phyloP scores from a whole-genome alignment of 2,329 filamentous ascomycete species.

The Metarhizium guizhouense region DNA sequence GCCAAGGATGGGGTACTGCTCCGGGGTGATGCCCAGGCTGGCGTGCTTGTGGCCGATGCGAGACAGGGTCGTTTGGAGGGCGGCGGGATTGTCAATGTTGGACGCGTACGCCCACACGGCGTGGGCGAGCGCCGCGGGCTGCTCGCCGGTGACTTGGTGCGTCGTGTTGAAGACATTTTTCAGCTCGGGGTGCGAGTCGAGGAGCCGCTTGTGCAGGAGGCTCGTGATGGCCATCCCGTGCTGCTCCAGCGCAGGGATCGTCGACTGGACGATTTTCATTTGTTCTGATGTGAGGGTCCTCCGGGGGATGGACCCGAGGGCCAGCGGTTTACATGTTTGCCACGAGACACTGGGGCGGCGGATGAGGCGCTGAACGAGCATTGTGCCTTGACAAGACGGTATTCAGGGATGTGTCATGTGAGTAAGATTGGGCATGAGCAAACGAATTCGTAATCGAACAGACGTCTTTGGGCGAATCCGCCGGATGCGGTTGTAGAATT shows the following conservation, averaged over 20 bases:
- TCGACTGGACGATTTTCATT: slow-evolving; percentile 54
- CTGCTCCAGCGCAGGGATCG: slow-evolving; percentile 46
- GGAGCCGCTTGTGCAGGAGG: slow-evolving; percentile 59
- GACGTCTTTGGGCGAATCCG: no score
- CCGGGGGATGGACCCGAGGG: background rate
- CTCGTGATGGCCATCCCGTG: slow-evolving; percentile 57
- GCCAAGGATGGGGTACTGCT: slow-evolving; percentile 59
- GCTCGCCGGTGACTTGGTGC: slow-evolving; percentile 15
- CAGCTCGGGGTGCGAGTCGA: slow-evolving; percentile 52
- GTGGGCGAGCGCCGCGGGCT: slow-evolving; percentile 14
- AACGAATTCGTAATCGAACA: no score
- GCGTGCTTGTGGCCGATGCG: slow-evolving; percentile 59
- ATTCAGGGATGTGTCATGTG: no score
- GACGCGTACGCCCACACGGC: slow-evolving; percentile 56
- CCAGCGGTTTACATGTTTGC: background rate
- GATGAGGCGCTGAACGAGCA: background rate
- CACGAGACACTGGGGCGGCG: background rate
- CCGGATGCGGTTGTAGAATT: no score
- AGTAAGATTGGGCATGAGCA: no score
- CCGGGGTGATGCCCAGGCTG: slow-evolving; percentile 52
- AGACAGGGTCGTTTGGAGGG: slow-evolving; percentile 22
- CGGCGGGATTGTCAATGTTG: slow-evolving; percentile 46
- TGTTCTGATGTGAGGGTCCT: slow-evolving; percentile 28
- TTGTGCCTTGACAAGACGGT: background rate
- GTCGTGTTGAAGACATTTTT: slow-evolving; percentile 54